Percentiles rank a stretch among this genome's conserved stretches.
These are phyloP conservation scores for Stylonectria norvegica DNA, from an alignment of 2,329 filamentous ascomycete genomes.

Conservation along the genomic window DNA sequence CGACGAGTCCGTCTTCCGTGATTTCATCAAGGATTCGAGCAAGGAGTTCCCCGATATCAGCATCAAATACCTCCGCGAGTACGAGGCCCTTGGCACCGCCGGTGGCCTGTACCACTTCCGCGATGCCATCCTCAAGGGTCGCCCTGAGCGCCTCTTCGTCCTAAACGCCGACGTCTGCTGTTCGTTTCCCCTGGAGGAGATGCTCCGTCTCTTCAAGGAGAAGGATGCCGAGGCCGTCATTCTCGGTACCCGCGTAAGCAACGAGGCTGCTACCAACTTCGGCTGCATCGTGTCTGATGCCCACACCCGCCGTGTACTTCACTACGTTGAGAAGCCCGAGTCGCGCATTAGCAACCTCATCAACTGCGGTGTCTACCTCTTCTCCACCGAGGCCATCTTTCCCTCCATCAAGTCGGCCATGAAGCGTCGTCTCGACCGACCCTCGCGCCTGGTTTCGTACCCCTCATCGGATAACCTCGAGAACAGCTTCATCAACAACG, in stretches of 20 bases:
- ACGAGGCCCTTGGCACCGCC: conserved; percentile 91
- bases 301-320: conserved; percentile 90
- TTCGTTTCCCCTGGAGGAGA: conserved; percentile 92
- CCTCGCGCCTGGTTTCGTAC: conserved; percentile 81
- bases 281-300: conserved; percentile 95
- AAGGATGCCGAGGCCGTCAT: conserved; percentile 97
- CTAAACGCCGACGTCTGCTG: conserved; percentile 98
- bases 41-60: conserved; percentile 78
- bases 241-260: conserved; percentile 83
- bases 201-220: conserved; percentile 91
- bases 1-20: conserved; percentile 92
- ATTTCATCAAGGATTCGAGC: conserved; percentile 91
- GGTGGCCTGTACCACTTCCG: conserved; percentile 98
- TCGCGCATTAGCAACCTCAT: conserved; percentile 97
- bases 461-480: conserved; percentile 93
- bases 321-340: conserved; percentile 99
- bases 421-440: conserved; percentile 89
- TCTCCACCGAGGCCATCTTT: conserved; percentile 93
- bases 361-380: conserved; percentile 98
- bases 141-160: conserved; percentile 92
- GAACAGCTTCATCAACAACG: conserved; percentile 49
- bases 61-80: conserved; percentile 95
- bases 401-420: conserved; percentile 91
- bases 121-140: conserved; percentile 95
- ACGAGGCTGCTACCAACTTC: conserved; percentile 92